These are phyloP conservation scores for Boechera divaricarpa DNA, from an alignment of 345 rosid species.

Conservation along the genomic window DNA sequence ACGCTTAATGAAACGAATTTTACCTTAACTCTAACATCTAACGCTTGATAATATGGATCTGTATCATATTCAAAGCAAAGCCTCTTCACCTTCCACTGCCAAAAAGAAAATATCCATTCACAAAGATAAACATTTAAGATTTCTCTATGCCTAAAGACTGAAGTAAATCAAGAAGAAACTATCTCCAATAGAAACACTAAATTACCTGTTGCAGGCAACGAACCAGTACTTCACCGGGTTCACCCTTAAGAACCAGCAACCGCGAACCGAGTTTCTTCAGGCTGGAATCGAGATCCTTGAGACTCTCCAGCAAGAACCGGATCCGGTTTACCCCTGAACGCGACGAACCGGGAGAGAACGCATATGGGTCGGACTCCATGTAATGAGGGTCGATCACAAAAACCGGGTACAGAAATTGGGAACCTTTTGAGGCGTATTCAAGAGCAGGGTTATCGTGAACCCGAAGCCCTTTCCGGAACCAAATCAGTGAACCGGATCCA, in stretches of 20 bases:
- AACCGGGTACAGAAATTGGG: constrained; percentile 67
- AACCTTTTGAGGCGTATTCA: constrained; percentile 59
- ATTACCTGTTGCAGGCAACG: constrained; percentile 78
- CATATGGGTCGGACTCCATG: constrained; percentile 74
- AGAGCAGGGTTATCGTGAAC: constrained; percentile 96
- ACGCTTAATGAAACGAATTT: background rate
- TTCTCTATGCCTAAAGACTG: background rate
- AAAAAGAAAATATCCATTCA: background rate
- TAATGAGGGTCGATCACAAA: constrained; percentile 89
- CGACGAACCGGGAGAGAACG: constrained; percentile 74
- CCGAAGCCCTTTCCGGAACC: constrained; percentile 95
- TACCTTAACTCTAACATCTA: constrained; percentile 77
- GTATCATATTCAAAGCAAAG: constrained; percentile 91
- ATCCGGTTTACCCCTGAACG: constrained; percentile 80
- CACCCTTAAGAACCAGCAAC: constrained; percentile 67
- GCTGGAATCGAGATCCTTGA: constrained; percentile 67
- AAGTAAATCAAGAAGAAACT: background rate
- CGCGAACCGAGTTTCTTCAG: constrained; percentile 68
- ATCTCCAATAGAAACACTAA: background rate
- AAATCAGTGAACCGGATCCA: constrained; percentile 68
- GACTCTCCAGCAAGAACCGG: constrained; percentile 80
- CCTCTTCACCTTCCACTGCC: constrained; percentile 76
- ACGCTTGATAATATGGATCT: constrained; percentile 83
- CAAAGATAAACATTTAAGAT: background rate
- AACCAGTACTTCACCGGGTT: constrained; percentile 65